Evolutionary conservation across 345 rosid genomes (phyloP), one percentile per base, ranked within the genome.

Genomic region (Xanthoceras sorbifolium): DNA sequence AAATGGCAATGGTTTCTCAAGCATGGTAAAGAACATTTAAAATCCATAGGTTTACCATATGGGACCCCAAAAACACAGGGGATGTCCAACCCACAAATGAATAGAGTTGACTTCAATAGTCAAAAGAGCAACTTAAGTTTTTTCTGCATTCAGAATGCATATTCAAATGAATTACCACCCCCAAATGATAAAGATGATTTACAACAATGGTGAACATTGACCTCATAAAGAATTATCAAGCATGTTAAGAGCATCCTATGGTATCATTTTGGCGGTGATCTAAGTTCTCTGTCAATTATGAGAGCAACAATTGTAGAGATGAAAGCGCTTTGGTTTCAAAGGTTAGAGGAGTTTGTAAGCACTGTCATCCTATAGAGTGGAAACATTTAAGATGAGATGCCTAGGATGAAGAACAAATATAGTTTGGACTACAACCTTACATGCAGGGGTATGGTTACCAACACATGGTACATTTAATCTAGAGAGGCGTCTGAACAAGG

Each of bases 1-100:
- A 73, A 6, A 26, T 20, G 50, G 52, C 67, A 61, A 18, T 50
- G 55, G 34, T 50, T 15, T 66, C 72, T 63, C 60, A 71, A 71
- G 48, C 31, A 66, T 64, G 60, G 55, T n/a, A 68, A 54, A 42
- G 22, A n/a, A 1, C 44, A 44, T 29, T 52, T 14, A 59, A 46
- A 31, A 31, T 54, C 74, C 2, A 18, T n/a, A 31, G 42, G 18
- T 31, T 32, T 54, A 55, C 38, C 36, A n/a, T 5, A 54, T 12
- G 7, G 1, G 15, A 31, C 60, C 8, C 4, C 22, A 36, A 22
- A 55, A 65, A 36, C 40, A 34, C 3, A 9, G 6, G 32, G 23
- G 11, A 11, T 18, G 32, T 44, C 44, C 20, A 48, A 22, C 17
- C 36, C n/a, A 20, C 20, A 42, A 71, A 23, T 68, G 22, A 20